Base-by-base conservation (phyloP, 352 stramenopile species). In the Pythium plurisporium region DNA sequence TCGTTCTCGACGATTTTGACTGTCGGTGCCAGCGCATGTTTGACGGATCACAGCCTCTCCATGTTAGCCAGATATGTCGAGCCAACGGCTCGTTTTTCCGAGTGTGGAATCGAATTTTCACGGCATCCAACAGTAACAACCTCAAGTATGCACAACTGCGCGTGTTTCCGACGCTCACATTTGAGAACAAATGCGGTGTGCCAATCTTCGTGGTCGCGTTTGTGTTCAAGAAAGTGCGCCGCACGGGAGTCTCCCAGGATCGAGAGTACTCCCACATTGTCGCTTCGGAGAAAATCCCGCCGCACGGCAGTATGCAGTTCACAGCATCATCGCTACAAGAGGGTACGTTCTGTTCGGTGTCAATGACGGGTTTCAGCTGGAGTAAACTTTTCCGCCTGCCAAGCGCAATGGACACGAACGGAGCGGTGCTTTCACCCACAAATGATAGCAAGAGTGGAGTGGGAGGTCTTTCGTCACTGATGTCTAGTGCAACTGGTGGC, bases 1-100 rank as follows among this genome's bases (percentile, higher is more conserved):
- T 89, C 1, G 65, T 88, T 27, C 62, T 89, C 0, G 77, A 84
- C 23, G 82, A 92, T 41, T 90, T 85, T 20, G 73, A 82, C 17
- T 94, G 84, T 55, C 70, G 72, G 26, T 94, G 84, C 44, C 78
- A 88, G 55, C 79, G 81, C 29, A 90, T 90, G 76, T 82, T 92
- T 47, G 80, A 90, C 26, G 78, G 78, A 40, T 84, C 82, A 3
- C 65, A 88, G 27, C 79, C 79, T 45, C 69, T 92, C 22, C 79
- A 92, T 37, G 70, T 85, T 5, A 87, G 70, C 26, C 72, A 90
- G 29, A 85, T 77, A 17, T 92, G 82, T 47, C 71, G 72, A 15
- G 65, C 82, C 4, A 92, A 89, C 31, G 82, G 82, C 17, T 82
- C 68, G 15, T 92, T 73, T n/a, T 82, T 94, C 19, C 73, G 81